Evolutionary conservation across 768 basidiomycete genomes (phyloP), one percentile per base, ranked within the genome.

Genomic region (Leucocoprinus leucothites): DNA sequence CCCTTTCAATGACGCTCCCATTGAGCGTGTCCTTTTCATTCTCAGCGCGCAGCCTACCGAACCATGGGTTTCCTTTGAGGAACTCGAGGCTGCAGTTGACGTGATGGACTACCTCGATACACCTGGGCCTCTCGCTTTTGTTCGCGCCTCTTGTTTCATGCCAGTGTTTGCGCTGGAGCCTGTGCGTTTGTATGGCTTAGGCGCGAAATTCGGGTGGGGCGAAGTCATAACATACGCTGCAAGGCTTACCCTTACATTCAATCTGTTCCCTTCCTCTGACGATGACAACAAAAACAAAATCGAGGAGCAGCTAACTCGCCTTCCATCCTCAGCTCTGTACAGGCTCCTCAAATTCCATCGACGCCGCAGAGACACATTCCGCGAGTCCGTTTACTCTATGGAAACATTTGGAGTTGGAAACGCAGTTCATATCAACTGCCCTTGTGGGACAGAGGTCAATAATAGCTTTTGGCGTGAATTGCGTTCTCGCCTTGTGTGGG

Each of bases 41-140:
- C 66, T 75, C 43, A 69, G 73, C 44, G 76, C 77, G 0, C 63
- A 75, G 8, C 73, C 71, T 43, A 71, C 72, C 8, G 71, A 71
- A 11, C 58, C 59, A 21, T 77, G 75, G 71, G 63, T 70, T 31
- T 72, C 73, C 0, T 71, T 75, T 53, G 73, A 75, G 56, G 68
- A 76, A 51, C 56, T 74, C 16, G 71, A 74, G 45, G 62, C 63
- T n/a, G 68, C 73, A 3, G 62, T 76, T 1, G 56, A 67, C 13
- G 74, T 78, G 11, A 75, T 75, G 6, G 74, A 78, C 58, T 72
- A 72, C 56, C 80, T 77, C 72, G 74, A 78, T 36, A 68, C 77
- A 18, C 71, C 72, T 5, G 76, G 76, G 7, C 75, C 76, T 1
- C 60, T 78, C 5, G 75, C 75, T 26, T 56, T 74, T 56, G 64